Base-by-base conservation (phyloP, 257 asterid species). In the Catharanthus roseus region DNA sequence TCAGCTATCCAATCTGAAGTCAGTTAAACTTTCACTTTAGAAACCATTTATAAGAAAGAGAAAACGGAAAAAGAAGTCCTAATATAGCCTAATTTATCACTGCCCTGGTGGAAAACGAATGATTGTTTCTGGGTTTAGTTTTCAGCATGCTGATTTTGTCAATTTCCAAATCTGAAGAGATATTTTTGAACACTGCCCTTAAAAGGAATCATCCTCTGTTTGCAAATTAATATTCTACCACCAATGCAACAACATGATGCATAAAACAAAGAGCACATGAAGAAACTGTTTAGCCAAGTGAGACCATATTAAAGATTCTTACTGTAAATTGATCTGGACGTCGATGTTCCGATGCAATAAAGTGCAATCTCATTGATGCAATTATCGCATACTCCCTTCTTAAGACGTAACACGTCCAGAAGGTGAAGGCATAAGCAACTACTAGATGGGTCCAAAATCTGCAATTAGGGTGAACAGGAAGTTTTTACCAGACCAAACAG, bases 271-370 rank as follows among this genome's bases (percentile, higher is more conserved):
- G 69, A 31, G 6, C 7, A 44, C 9, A 49, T 44, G 64, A 10
- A 28, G 6, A 68, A 11, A 36, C 8, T 58, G 33, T 49, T 56
- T 51, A 29, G 33, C 39, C 34, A 65, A 54, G 19, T 38, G 26
- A 28, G 33, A 50, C 47, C 21, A 50, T 50, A 16, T 18, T 50
- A 50, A 50, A 31, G 62, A 63, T 33, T 78, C 83, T 82, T 78
- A 93, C 98, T 38, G 93, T 90, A 78, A 83, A 93, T 66, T 93
- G 98, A 80, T 90, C 97, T 56, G 98, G 96, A 53, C 97, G 96
- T 6, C 98, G 97, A 72, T 74, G 86, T 74, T 85, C 92, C 42
- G 98, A 85, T 72, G 96, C 93, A 77, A 93, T 88, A 83, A 90
- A 93, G 77, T 93, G 90, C 76, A 93, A 74, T 78, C 98, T 96